Base-by-base conservation (phyloP, 2,329 filamentous ascomycete species). In the Verticillium nonalfalfae region DNA sequence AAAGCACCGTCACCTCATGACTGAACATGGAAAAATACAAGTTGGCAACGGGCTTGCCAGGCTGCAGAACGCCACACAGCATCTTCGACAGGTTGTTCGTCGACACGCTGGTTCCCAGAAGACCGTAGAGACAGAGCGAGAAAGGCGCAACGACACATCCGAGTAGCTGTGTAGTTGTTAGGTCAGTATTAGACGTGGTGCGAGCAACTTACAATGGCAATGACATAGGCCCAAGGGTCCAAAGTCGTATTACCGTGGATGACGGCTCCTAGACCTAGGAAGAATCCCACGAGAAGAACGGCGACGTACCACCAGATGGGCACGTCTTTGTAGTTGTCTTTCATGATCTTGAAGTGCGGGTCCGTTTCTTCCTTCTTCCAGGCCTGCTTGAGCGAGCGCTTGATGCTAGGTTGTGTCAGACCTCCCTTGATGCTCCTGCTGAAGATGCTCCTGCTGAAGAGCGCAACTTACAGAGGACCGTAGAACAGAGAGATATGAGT, bases 31-130 rank as follows among this genome's bases (percentile, higher is more conserved):
- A 75, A 67, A 80, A 80, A 66, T 78, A 79, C 70, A 80, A 75
- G 62, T 79, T 78, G 9, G 75, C 75, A 5, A 79, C 64, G 1
- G 72, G 76, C 40, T 68, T 70, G 1, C 73, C 70, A 0, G 74
- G 79, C 59, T 76, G 73, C 61, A 83, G 70, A 38, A 81, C 79
- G 21, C 79, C 81, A 3, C 74, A 80, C 26, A 83, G 67, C 74
- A 82, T 78, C 66, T 83, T 79, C 10, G 56, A 74, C 60, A 6
- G 73, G 72, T 61, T 78, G 73, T 31, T 75, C 67, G 62, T 64
- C 13, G 62, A 59, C 13, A 64, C 62, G 26, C 62, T 64, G 0
- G 62, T 62, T 9, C 62, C 61, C 1, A 64, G 52, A 7, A 64
- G 35, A 7, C 62, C 61, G 36, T 64, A 64, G 15, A 64, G 52